Percentiles rank a stretch among this genome's conserved stretches.
Evolutionary conservation across 352 stramenopile species (phyloP).

Genomic region (Globisporangium middletonii): DNA sequence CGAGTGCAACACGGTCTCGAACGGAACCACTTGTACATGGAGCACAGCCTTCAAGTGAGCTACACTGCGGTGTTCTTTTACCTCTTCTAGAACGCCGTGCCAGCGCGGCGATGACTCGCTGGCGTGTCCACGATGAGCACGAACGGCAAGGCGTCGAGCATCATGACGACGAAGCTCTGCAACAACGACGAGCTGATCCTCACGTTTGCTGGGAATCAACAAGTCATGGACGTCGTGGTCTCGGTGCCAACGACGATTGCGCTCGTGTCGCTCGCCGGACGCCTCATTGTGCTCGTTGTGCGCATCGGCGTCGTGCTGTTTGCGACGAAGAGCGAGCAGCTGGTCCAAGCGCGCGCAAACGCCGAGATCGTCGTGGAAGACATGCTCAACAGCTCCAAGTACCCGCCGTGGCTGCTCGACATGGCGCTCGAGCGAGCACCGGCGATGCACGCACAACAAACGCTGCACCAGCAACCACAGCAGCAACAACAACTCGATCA

Average conservation of each 20-base stretch:
- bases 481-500: no score
- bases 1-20: neutral
- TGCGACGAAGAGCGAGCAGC: neutral
- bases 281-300: neutral
- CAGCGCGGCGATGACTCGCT: no score
- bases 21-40: conserved; percentile 21
- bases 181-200: neutral
- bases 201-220: neutral
- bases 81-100: conserved; percentile 24
- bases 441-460: neutral
- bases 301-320: neutral
- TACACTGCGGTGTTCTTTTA: conserved; percentile 30
- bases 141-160: neutral
- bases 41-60: conserved; percentile 15
- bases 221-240: conserved; percentile 6
- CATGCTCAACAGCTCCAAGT: conserved; percentile 7
- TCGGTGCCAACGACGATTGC: conserved; percentile 4
- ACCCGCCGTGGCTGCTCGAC: conserved; percentile 5
- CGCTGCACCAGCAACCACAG: neutral
- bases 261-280: conserved; percentile 4
- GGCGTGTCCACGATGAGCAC: neutral
- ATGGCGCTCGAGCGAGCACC: neutral
- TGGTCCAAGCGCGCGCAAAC: conserved; percentile 2
- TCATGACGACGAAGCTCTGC: neutral
- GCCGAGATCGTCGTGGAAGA: conserved; percentile 4